phyloP scores from a whole-genome alignment of 2,329 filamentous ascomycete species.

The Capronia americana region DNA sequence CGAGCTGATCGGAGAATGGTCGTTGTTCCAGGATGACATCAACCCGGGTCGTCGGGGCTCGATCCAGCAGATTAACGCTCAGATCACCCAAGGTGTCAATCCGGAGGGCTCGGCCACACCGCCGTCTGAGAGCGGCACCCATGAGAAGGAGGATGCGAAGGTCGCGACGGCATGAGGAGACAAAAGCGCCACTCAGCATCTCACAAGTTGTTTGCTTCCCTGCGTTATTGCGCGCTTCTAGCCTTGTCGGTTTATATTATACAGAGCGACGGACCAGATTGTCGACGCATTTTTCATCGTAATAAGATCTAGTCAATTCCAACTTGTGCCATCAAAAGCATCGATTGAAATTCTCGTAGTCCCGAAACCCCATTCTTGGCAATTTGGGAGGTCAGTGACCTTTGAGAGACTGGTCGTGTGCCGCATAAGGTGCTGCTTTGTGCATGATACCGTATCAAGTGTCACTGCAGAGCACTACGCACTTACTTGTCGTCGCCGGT shows the following conservation, averaged over 20 bases:
- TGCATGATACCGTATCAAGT: neutral
- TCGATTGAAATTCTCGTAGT: neutral
- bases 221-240: neutral
- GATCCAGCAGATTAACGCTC: constrained; percentile 25
- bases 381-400: neutral
- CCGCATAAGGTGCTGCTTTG: neutral
- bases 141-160: constrained; percentile 27
- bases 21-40: constrained; percentile 29
- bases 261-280: neutral
- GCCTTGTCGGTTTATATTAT: neutral
- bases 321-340: neutral
- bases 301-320: neutral
- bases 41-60: constrained; percentile 17
- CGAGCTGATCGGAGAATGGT: constrained; percentile 63
- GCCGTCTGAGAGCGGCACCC: constrained; percentile 14
- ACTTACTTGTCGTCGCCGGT: neutral
- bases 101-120: constrained; percentile 19
- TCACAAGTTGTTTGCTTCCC: neutral
- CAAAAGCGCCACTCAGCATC: neutral
- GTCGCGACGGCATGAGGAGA: constrained; percentile 2
- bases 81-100: constrained; percentile 29
- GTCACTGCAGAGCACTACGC: neutral
- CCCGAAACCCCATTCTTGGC: too few relatives aligned
- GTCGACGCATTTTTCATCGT: neutral
- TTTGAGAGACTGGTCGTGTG: neutral